Base-by-base conservation (phyloP, 352 stramenopile species). In the Pythium vanterpoolii region DNA sequence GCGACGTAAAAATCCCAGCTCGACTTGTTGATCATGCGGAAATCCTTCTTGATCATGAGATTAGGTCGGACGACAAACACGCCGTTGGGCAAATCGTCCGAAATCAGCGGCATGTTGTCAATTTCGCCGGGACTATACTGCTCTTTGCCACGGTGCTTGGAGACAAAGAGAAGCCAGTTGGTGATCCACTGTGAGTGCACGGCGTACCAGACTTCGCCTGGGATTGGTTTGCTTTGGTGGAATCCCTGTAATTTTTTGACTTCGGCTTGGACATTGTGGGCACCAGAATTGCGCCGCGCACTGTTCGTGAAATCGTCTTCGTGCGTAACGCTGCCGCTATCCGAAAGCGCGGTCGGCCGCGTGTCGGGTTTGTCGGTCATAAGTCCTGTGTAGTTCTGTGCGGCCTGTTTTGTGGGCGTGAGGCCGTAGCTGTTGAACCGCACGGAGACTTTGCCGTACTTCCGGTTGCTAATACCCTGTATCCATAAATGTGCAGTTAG, bases 1-100 rank as follows among this genome's bases (percentile, higher is more conserved):
- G 73, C 69, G 44, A 85, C 70, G 61, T 91, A 91, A 44, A 74
- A 87, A 21, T 89, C 79, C 82, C 82, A 91, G 62, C 77, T 91
- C 46, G 71, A 71, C 62, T 80, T 80, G 77, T 91, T 91, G 66
- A 91, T 89, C 70, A 91, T 74, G 27, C 82, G 77, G 43, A 89
- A 91, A 56, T 91, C 71, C 56, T 74, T 77, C 69, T 91, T 91
- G 51, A 91, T 85, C 10, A 59, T 52, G 27, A 89, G 65, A 14
- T 72, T 64, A 4, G 50, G 49, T 14, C 79, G 83, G n/a, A 91
- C 74, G 60, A 86, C 73, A 55, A 91, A 86, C 28, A 76, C 85
- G 30, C 82, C 82, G 43, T 89, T 46, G 44, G 77, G 71, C 10
- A 89, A 66, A 52, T 86, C 71, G 47, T 91, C 79, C 24, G 79